Conservation (phyloP, 768 basidiomycete genomes). For the Xerocomellus intermedius region DNA sequence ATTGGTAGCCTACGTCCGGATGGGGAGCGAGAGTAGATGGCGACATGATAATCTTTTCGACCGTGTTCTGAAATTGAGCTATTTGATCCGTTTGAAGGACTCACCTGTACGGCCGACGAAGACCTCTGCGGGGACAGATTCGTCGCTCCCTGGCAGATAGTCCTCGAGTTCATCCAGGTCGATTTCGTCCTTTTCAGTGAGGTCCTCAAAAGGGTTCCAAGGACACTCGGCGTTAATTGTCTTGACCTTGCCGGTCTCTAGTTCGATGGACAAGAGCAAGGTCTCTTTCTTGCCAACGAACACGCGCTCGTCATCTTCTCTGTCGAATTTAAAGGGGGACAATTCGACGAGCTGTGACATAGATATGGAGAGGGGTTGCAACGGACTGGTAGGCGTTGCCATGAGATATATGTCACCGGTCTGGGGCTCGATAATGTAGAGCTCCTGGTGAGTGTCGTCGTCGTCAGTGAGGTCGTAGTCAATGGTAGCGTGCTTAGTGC, state of each 20-base stretch:
- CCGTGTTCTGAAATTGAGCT: slow-evolving; percentile 1
- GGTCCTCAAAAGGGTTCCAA: slow-evolving; percentile 66
- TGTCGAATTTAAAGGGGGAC: slow-evolving; percentile 74
- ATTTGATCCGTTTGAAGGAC: slow-evolving; percentile 16
- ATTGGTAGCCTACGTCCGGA: slow-evolving; percentile 42
- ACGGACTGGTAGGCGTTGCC: slow-evolving; percentile 59
- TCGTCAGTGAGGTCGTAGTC: slow-evolving; percentile 60
- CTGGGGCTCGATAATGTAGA: slow-evolving; percentile 94
- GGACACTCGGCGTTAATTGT: slow-evolving; percentile 76
- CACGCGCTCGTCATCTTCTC: slow-evolving; percentile 55
- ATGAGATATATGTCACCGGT: slow-evolving; percentile 92
- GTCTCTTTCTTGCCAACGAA: slow-evolving; percentile 94
- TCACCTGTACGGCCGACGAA: slow-evolving; percentile 68
- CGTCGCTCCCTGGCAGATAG: slow-evolving; percentile 34
- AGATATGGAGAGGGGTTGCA: slow-evolving; percentile 87
- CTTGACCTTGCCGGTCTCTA: slow-evolving; percentile 79
- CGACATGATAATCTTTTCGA: slow-evolving; percentile 79
- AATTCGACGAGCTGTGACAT: slow-evolving; percentile 92
- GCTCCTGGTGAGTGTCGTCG: slow-evolving; percentile 54
- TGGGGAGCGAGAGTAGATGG: slow-evolving; percentile 63
- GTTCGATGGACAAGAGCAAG: slow-evolving; percentile 67
- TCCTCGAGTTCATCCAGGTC: slow-evolving; percentile 64
- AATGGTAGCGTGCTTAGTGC: slow-evolving; percentile 59
- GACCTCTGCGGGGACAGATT: slow-evolving; percentile 40
- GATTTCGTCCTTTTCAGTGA: slow-evolving; percentile 40